Percentiles rank a stretch among this genome's conserved stretches.
Conservation (phyloP, 2,329 filamentous ascomycete species). For the Coleophoma eucalyptorum region DNA sequence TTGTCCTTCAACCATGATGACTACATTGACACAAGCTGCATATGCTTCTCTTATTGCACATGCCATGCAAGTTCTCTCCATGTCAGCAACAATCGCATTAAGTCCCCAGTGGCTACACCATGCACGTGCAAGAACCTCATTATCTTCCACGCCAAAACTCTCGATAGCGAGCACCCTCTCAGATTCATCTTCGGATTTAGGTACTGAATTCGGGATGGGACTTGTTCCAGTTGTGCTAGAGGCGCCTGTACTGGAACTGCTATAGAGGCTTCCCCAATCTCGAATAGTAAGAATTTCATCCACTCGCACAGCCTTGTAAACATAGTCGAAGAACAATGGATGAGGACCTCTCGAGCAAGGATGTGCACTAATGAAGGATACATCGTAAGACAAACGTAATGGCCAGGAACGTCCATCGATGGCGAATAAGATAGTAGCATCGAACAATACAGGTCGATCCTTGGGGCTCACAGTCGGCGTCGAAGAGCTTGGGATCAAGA, state of each 20-base stretch:
- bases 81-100: conserved; percentile 66
- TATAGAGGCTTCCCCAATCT: conserved; percentile 49
- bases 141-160: conserved; percentile 69
- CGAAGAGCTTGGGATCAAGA: conserved; percentile 22
- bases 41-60: conserved; percentile 75
- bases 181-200: conserved; percentile 43
- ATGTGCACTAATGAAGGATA: conserved; percentile 63
- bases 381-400: conserved; percentile 58
- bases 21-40: conserved; percentile 67
- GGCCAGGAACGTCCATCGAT: conserved; percentile 62
- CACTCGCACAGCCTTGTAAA: conserved; percentile 52
- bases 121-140: conserved; percentile 71
- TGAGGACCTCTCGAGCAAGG: conserved; percentile 62
- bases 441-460: conserved; percentile 44
- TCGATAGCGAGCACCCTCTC: conserved; percentile 70
- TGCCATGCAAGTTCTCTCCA: conserved; percentile 61
- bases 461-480: conserved; percentile 4
- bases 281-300: conserved; percentile 63
- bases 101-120: conserved; percentile 77
- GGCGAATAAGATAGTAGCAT: conserved; percentile 60
- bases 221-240: background rate
- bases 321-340: conserved; percentile 70
- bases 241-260: background rate
- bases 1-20: conserved; percentile 58
- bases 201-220: conserved; percentile 1